phyloP scores from a whole-genome alignment of 2,329 filamentous ascomycete genomes.

The Pseudocercospora cruenta region DNA sequence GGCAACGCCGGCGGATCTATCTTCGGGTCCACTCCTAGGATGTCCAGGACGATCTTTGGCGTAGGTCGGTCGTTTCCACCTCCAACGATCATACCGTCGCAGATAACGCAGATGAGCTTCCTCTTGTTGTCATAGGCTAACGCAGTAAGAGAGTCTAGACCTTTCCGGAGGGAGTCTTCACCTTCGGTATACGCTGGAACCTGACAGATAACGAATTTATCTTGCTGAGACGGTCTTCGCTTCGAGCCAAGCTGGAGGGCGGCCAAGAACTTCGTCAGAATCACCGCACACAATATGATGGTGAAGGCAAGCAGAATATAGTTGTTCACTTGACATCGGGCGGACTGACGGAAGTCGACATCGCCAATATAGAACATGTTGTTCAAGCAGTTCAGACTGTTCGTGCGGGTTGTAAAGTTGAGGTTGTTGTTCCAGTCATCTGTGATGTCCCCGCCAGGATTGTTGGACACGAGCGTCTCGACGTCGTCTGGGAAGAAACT shows the following conservation, averaged over 20 bases:
- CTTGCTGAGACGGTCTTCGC: constrained; percentile 82
- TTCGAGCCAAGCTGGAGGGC: constrained; percentile 94
- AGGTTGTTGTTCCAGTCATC: constrained; percentile 62
- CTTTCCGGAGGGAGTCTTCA: constrained; percentile 90
- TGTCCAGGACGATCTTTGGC: constrained; percentile 95
- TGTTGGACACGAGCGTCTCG: constrained; percentile 69
- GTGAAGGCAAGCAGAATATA: constrained; percentile 87
- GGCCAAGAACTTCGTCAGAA: constrained; percentile 85
- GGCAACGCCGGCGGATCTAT: constrained; percentile 91
- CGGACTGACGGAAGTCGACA: constrained; percentile 77
- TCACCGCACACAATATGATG: constrained; percentile 78
- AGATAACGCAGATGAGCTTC: constrained; percentile 94
- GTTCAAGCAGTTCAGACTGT: constrained; percentile 79
- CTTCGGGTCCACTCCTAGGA: constrained; percentile 95
- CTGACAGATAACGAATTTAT: constrained; percentile 98
- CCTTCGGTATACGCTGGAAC: constrained; percentile 98
- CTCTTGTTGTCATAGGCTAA: constrained; percentile 98
- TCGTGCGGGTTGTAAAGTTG: constrained; percentile 58
- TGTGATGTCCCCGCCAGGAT: constrained; percentile 80
- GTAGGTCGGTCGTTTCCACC: constrained; percentile 95
- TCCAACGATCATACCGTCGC: constrained; percentile 95
- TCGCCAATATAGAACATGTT: constrained; percentile 82
- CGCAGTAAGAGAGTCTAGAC: constrained; percentile 89
- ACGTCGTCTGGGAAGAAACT: constrained; percentile 73
- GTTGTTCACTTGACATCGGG: constrained; percentile 84